Evolutionary conservation across 495 filamentous ascomycete species (phyloP).

Genomic region (Daldinia decipiens): DNA sequence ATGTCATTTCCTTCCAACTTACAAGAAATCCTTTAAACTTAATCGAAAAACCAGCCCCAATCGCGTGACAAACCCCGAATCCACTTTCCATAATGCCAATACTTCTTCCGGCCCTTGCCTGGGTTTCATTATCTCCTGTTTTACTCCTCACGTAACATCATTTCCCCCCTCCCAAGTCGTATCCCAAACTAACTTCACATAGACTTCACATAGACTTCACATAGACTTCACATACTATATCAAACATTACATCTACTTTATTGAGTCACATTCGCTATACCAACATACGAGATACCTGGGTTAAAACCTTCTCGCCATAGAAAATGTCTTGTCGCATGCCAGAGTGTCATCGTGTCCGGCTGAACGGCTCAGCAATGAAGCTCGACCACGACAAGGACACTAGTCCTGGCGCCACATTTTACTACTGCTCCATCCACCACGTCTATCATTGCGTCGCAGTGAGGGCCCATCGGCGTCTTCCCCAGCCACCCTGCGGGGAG

Average conservation of each 20-base stretch:
- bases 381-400: slow-evolving; percentile 41
- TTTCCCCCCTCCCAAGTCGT: background rate
- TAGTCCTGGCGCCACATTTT: slow-evolving; percentile 29
- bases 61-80: slow-evolving; percentile 3
- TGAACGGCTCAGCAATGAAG: slow-evolving; percentile 23
- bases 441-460: slow-evolving; percentile 32
- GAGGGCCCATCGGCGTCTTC: slow-evolving; percentile 30
- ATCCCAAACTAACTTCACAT: background rate
- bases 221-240: slow-evolving; percentile 7
- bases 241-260: slow-evolving; percentile 1
- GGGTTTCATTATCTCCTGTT: slow-evolving; percentile 1
- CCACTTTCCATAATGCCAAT: slow-evolving; percentile 9
- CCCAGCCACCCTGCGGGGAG: slow-evolving; percentile 37
- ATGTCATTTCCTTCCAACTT: slow-evolving; percentile 12
- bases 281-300: slow-evolving; percentile 14
- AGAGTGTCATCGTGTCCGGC: slow-evolving; percentile 25
- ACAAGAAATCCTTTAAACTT: slow-evolving; percentile 4
- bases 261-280: slow-evolving; percentile 28
- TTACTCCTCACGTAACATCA: background rate
- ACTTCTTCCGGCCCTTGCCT: background rate
- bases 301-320: background rate
- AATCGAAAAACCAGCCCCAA: slow-evolving; percentile 8
- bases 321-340: slow-evolving; percentile 38
- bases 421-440: slow-evolving; percentile 39
- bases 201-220: background rate